Evolutionary conservation across 1,284 basidiomycete species (phyloP), one percentile per base, ranked within the genome.

Genomic region (Mycena citricolor): DNA sequence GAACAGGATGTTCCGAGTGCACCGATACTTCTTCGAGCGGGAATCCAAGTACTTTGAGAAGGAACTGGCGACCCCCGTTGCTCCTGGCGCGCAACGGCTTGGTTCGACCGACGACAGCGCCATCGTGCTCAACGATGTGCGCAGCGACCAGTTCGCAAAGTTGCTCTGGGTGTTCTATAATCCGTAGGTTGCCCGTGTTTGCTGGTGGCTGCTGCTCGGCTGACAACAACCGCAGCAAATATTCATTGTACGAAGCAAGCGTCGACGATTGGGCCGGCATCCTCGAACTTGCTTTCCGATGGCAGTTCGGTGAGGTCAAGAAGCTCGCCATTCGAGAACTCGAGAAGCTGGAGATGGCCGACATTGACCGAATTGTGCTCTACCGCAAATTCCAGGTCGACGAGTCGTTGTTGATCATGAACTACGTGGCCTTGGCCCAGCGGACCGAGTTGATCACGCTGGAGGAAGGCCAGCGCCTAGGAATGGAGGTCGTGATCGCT

Each of bases 161-260:
- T 75, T 86, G 16, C 54, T 84, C 0, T 85, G 83, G 82, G 76
- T 86, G 0, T 86, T 84, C 61, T 86, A 86, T 34, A 79, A 83
- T 35, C 73, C 73, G 81, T 84, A 57, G 56, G 78, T 72, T 29
- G 25, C 33, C 14, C 14, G 16, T 21, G 14, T 36, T 21, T 21
- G 12, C 29, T 22, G 2, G 12, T 6, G 2, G 13, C 33, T 19
- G 4, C 12, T 8, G 20, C n/a, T 1, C 20, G 5, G 24, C 39
- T 48, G 10, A 46, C 22, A 13, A 0, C 25, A 2, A 30, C 17
- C 3, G 10, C 49, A 73, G 69, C 30, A 67, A 67, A 64, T 80
- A 77, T 57, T 81, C 79, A 10, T 62, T 81, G 10, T 82, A 83
- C 61, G 65, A 76, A 14, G 71, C 77, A 1, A 61, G 59, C 0